Evolutionary conservation across 2,329 filamentous ascomycete genomes (phyloP), one percentile per base, ranked within the genome.

Genomic region (Rutstroemia sp.): DNA sequence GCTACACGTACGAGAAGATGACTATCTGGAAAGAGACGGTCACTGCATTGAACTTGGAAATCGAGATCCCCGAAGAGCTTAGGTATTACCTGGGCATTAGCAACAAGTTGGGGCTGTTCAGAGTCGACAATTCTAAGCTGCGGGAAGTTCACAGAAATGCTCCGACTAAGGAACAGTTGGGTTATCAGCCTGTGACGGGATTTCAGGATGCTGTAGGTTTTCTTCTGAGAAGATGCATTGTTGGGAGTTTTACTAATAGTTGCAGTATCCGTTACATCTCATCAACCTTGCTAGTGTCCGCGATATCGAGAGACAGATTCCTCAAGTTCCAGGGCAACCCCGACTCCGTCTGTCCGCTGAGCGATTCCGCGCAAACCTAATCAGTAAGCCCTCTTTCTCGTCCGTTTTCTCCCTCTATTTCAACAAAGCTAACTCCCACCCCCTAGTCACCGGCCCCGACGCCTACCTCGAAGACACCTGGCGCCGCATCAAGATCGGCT

Each of bases 341-440:
- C 72, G 76, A 25, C 74, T 90, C 0, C 72, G 76, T 27, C 74
- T 90, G 0, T 81, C 86, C 56, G 79, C 80, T 8, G 72, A 79
- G 16, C 78, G 85, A 12, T 91, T 89, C 70, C 79, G 87, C 23
- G 80, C 87, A 39, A 91, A 92, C 64, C 82, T 92, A 36, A 83
- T 89, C 62, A 71, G 54, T 57, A 25, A 30, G 54, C 48, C 12
- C 36, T 19, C 42, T 25, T 21, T 34, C 19, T 19, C 19, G 19
- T 19, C 17, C n/a, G 2, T 4, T 23, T 23, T 23, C 30, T 8
- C 44, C 14, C 10, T 47, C 10, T 46, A 9, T 12, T 4, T 42
- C 39, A 17, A 17, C 2, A 47, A 46, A 23, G 14, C 44, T 47
- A 23, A 38, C 44, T 3, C 4, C 46, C 39, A 46, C 4, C 9